Evolutionary conservation across 495 filamentous ascomycete genomes (phyloP).

Genomic region (Lentithecium fluviatile): DNA sequence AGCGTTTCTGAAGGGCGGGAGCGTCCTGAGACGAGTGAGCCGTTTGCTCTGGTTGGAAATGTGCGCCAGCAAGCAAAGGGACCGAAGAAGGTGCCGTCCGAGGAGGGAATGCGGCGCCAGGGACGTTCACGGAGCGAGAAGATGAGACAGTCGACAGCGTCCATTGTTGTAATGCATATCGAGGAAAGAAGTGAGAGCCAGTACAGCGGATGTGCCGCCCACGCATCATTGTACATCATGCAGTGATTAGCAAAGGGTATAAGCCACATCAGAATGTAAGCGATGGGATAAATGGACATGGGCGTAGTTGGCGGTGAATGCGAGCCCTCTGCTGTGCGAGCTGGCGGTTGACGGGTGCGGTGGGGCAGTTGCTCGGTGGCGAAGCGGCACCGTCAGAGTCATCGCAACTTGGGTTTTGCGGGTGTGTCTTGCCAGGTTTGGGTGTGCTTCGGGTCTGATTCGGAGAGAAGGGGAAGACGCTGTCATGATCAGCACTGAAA

Average conservation of each 20-base stretch:
- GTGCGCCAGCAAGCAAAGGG: constrained; percentile 46
- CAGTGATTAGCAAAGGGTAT: constrained; percentile 66
- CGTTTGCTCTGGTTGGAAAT: neutral
- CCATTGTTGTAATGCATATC: constrained; percentile 59
- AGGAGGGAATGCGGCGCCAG: constrained; percentile 59
- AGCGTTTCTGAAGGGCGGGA: neutral
- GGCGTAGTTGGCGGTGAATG: constrained; percentile 66
- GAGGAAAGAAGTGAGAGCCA: constrained; percentile 56
- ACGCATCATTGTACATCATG: constrained; percentile 57
- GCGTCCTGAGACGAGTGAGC: neutral
- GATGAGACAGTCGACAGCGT: constrained; percentile 63
- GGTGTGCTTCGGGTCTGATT: too few species aligned
- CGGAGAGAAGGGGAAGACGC: neutral
- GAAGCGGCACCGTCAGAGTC: constrained; percentile 1
- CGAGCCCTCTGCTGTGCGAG: constrained; percentile 44
- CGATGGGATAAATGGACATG: constrained; percentile 68
- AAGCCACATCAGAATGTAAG: constrained; percentile 71
- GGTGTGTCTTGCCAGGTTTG: neutral
- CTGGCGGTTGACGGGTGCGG: constrained; percentile 14
- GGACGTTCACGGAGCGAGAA: constrained; percentile 67
- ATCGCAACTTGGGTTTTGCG: neutral
- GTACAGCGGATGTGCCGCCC: constrained; percentile 51
- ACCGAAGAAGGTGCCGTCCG: constrained; percentile 46
- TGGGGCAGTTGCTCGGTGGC: neutral
- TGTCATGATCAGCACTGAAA: neutral